These are phyloP conservation scores for Geotrichum candidum DNA, from an alignment of 1,139 yeast species.

Conservation along the genomic window DNA sequence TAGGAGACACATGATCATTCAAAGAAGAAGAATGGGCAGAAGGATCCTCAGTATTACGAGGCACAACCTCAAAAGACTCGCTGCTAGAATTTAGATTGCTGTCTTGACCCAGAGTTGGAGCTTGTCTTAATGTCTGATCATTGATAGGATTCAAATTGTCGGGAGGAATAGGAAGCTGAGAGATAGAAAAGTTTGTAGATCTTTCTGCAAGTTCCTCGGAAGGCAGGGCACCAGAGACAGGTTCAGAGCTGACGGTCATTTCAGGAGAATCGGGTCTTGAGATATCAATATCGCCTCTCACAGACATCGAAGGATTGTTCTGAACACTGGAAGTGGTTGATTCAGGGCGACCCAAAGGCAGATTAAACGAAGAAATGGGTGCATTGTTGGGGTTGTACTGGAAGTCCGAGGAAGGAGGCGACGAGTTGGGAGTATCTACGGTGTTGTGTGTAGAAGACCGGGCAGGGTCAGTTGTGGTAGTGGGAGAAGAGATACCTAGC, in stretches of 20 bases:
- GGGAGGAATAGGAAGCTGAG: slow-evolving; percentile 10
- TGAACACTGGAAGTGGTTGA: slow-evolving; percentile 87
- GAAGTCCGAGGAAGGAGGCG: slow-evolving; percentile 47
- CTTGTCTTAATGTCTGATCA: background rate
- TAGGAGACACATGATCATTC: slow-evolving; percentile 1
- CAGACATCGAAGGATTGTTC: slow-evolving; percentile 86
- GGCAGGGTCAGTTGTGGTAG: slow-evolving; percentile 31
- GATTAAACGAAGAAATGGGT: slow-evolving; percentile 36
- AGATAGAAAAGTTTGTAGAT: slow-evolving; percentile 1
- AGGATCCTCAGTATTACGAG: background rate
- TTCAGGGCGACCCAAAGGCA: slow-evolving; percentile 60
- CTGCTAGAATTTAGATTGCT: background rate
- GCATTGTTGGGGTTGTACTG: slow-evolving; percentile 31
- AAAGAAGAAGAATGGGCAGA: background rate
- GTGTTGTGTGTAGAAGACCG: slow-evolving; percentile 40
- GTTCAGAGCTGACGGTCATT: slow-evolving; percentile 27
- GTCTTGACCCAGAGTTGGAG: background rate
- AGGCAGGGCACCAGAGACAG: slow-evolving; percentile 32
- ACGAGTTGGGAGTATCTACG: slow-evolving; percentile 52
- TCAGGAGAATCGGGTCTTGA: slow-evolving; percentile 55
- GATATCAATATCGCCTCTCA: slow-evolving; percentile 67
- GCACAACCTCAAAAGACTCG: slow-evolving; percentile 14
- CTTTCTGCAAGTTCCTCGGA: slow-evolving; percentile 24
- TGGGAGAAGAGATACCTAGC: slow-evolving; percentile 28
- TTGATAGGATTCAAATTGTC: slow-evolving; percentile 2